These are phyloP conservation scores for Suillus americanus DNA, from an alignment of 768 basidiomycete genomes.

Conservation along the genomic window DNA sequence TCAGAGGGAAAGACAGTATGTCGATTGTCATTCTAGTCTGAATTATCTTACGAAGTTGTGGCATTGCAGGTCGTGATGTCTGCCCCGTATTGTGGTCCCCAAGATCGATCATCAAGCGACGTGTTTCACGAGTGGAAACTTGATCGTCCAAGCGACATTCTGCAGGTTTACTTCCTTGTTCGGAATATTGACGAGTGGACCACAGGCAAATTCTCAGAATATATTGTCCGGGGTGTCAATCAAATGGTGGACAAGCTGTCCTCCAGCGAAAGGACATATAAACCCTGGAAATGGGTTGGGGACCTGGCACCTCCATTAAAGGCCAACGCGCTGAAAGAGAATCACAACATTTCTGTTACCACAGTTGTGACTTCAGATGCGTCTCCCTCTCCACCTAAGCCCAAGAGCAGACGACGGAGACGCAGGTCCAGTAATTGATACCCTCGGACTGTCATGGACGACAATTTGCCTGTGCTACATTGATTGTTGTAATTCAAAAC, in stretches of 20 bases:
- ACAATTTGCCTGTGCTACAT: conserved; percentile 10
- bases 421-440: conserved; percentile 28
- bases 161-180: conserved; percentile 49
- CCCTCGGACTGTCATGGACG: background rate
- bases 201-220: conserved; percentile 38
- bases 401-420: conserved; percentile 28
- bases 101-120: conserved; percentile 17
- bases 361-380: conserved; percentile 25
- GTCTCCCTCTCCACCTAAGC: conserved; percentile 24
- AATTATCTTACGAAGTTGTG: background rate
- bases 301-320: conserved; percentile 22
- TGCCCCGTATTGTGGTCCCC: conserved; percentile 41
- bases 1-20: conserved; percentile 36
- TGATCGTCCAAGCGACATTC: conserved; percentile 42
- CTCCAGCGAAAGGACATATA: conserved; percentile 32
- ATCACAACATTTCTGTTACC: conserved; percentile 27
- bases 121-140: conserved; percentile 52
- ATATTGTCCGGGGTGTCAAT: conserved; percentile 39
- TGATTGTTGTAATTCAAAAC: conserved; percentile 5
- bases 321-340: conserved; percentile 36
- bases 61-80: conserved; percentile 44
- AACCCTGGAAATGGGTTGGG: conserved; percentile 50
- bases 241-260: conserved; percentile 36
- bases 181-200: conserved; percentile 58
- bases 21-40: conserved; percentile 8